Percentiles rank a stretch among this genome's conserved stretches.
Evolutionary conservation across 2,329 filamentous ascomycete species (phyloP).

Genomic region (Penicillium vulpinum): DNA sequence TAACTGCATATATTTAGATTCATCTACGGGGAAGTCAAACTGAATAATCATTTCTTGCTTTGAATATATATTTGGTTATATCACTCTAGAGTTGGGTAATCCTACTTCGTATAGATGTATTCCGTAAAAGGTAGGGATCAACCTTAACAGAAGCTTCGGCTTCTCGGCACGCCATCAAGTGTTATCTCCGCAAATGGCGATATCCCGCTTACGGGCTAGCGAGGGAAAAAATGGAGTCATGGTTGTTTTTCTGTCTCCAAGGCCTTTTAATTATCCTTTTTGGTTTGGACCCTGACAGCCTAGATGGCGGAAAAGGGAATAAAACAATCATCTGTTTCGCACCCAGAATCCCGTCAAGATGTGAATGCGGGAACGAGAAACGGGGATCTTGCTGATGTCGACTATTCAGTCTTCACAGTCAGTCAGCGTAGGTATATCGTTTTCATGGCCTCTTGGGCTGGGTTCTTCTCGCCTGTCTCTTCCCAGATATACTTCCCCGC

Average conservation of each 20-base stretch:
- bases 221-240: neutral
- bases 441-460: constrained; percentile 32
- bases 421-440: constrained; percentile 31
- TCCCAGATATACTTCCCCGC: constrained; percentile 49
- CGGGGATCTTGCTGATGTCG: constrained; percentile 18
- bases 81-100: neutral
- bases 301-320: constrained; percentile 8
- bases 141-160: constrained; percentile 15
- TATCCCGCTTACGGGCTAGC: constrained; percentile 6
- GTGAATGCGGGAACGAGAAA: constrained; percentile 7
- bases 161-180: constrained; percentile 17
- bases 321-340: neutral
- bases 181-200: constrained; percentile 13
- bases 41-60: neutral
- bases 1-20: neutral
- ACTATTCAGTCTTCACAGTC: constrained; percentile 36
- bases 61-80: neutral
- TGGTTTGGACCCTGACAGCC: neutral
- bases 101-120: neutral
- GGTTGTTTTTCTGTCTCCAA: neutral
- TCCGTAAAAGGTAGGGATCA: neutral
- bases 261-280: too few relatives aligned
- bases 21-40: neutral
- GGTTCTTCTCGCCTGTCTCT: constrained; percentile 48
- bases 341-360: constrained; percentile 9